phyloP scores from a whole-genome alignment of 2,329 filamentous ascomycete species.

The Macrophomina pseudophaseolina region DNA sequence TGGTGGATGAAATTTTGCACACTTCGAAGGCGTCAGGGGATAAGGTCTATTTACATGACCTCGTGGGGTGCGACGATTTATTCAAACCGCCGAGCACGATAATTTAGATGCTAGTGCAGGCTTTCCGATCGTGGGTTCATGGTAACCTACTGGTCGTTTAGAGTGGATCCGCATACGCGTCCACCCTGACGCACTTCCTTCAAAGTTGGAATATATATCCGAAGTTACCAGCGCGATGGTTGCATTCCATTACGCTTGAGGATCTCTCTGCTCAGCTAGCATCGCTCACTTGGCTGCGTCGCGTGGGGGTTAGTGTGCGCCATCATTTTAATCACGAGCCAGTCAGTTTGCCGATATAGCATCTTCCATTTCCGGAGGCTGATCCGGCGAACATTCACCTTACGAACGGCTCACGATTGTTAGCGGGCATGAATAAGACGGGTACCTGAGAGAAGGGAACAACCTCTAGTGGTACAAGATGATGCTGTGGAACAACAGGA shows the following conservation, averaged over 20 bases:
- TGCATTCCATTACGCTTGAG: neutral
- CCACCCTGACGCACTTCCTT: neutral
- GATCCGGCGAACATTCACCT: neutral
- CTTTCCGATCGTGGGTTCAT: neutral
- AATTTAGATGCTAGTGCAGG: neutral
- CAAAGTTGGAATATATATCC: neutral
- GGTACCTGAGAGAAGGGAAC: neutral
- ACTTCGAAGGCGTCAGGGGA: no score
- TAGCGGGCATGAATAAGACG: neutral
- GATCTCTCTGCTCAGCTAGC: slow-evolving; percentile 2
- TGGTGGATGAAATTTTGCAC: neutral
- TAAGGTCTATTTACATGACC: no score
- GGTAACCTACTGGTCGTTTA: neutral
- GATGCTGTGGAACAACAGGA: slow-evolving; percentile 5
- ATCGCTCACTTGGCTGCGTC: neutral
- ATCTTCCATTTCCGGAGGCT: neutral
- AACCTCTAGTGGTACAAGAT: slow-evolving; percentile 8
- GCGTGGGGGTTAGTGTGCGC: slow-evolving; percentile 11
- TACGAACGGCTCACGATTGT: neutral
- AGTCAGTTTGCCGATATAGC: neutral
- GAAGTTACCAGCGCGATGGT: neutral
- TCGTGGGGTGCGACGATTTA: no score
- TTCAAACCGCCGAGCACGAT: neutral
- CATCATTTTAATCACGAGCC: neutral
- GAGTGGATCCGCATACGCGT: slow-evolving; percentile 5